Conservation (phyloP, 306 rosid genomes). For the Myrica gale region DNA sequence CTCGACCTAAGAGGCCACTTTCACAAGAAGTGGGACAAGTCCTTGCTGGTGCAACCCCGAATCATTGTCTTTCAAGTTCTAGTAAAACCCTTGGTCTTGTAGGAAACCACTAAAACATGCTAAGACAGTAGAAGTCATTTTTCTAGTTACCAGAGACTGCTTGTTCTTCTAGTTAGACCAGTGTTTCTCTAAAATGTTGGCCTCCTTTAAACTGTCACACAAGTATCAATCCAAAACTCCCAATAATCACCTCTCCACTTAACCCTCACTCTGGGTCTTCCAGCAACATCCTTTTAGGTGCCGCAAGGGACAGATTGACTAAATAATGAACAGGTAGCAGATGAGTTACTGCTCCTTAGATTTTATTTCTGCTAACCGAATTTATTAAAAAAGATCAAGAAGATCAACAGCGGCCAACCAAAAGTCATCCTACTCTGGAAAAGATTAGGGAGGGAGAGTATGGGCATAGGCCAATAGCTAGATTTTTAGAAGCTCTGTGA, state of each 20-base stretch:
- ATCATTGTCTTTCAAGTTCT: background rate
- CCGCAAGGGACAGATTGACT: background rate
- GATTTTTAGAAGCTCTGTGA: no score
- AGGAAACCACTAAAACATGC: background rate
- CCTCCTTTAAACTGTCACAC: slow-evolving; percentile 1
- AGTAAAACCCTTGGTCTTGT: background rate
- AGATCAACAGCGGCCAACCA: background rate
- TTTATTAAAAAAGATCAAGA: background rate
- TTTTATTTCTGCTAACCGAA: background rate
- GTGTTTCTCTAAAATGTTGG: background rate
- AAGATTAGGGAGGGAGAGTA: background rate
- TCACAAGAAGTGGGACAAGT: background rate
- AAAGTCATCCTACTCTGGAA: background rate
- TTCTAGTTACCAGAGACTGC: background rate
- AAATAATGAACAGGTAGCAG: background rate
- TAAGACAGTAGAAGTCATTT: background rate
- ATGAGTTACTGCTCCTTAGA: background rate
- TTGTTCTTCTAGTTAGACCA: background rate
- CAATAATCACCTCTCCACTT: background rate
- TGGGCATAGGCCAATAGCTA: background rate
- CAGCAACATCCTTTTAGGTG: background rate
- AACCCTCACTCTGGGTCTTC: background rate
- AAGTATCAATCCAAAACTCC: background rate
- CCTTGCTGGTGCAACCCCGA: background rate
- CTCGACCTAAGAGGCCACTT: background rate